These are phyloP conservation scores for Ceratobasidium sp. DNA, from an alignment of 1,284 basidiomycete genomes.

Conservation along the genomic window DNA sequence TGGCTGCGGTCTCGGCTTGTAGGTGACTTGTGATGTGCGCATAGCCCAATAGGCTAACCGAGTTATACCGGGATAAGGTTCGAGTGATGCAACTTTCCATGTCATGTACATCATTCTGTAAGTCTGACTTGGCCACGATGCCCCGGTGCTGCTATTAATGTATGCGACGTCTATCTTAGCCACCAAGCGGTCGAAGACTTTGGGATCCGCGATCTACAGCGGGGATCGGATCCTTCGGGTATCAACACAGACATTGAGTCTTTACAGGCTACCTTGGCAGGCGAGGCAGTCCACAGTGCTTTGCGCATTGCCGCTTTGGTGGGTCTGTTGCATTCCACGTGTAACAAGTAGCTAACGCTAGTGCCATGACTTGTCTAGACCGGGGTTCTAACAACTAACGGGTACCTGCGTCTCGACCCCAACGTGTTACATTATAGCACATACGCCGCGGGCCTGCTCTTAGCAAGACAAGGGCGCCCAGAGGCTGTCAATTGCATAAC, in stretches of 20 bases:
- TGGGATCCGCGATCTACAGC: conserved; percentile 72
- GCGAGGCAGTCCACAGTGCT: conserved; percentile 83
- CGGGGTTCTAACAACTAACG: conserved; percentile 78
- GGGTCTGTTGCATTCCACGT: conserved; percentile 48
- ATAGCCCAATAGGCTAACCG: conserved; percentile 34
- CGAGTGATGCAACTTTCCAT: conserved; percentile 87
- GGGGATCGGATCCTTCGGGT: conserved; percentile 33
- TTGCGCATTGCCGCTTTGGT: conserved; percentile 84
- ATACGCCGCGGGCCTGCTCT: conserved; percentile 78
- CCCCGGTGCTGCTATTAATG: neutral
- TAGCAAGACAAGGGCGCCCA: conserved; percentile 77
- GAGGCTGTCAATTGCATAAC: conserved; percentile 82
- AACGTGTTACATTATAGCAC: conserved; percentile 85
- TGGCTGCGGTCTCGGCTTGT: conserved; percentile 77
- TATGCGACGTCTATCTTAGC: conserved; percentile 50
- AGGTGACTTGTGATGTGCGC: conserved; percentile 46
- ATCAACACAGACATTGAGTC: conserved; percentile 43
- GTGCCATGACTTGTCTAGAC: conserved; percentile 54
- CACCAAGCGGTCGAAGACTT: conserved; percentile 79
- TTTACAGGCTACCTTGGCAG: conserved; percentile 69
- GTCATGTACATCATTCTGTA: conserved; percentile 68
- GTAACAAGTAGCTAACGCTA: conserved; percentile 7
- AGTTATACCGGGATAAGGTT: conserved; percentile 55
- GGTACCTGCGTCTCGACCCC: conserved; percentile 81
- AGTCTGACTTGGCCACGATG: conserved; percentile 2